Conservation (phyloP, 1,284 basidiomycete genomes). For the Apiotrichum akiyoshidainum region DNA sequence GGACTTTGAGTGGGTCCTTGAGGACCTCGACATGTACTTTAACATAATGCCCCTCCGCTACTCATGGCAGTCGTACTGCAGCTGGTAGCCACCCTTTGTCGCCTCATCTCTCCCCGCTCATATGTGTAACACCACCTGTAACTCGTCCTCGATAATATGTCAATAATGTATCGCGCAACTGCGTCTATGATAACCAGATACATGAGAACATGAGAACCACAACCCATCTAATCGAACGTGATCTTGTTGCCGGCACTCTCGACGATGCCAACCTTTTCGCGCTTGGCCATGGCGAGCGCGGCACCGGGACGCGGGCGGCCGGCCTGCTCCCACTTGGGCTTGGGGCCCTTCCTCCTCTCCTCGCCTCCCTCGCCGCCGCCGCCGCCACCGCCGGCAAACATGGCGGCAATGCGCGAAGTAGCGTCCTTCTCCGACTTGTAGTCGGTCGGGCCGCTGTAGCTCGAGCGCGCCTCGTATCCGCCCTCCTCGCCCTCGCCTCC, state of each 20-base stretch:
- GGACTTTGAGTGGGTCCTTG: not conserved
- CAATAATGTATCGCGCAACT: not conserved
- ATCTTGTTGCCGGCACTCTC: constrained; percentile 72
- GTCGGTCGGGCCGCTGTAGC: constrained; percentile 5
- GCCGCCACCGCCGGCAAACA: constrained; percentile 14
- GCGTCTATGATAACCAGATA: not conserved
- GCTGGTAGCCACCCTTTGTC: not conserved
- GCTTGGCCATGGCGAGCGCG: constrained; percentile 79
- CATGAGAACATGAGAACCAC: not conserved
- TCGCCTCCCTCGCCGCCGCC: not conserved
- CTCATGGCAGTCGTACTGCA: constrained; percentile 1
- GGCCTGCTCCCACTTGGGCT: constrained; percentile 47
- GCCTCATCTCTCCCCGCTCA: not conserved
- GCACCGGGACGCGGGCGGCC: constrained; percentile 78
- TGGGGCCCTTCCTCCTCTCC: constrained; percentile 31
- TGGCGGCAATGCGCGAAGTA: constrained; percentile 16
- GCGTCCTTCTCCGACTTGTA: constrained; percentile 15
- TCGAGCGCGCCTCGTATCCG: constrained; percentile 4
- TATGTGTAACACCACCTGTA: not conserved
- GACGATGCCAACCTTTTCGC: constrained; percentile 80
- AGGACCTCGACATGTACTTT: not conserved
- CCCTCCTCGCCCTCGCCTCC: constrained; percentile 3
- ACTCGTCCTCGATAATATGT: not conserved
- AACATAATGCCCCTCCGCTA: not conserved
- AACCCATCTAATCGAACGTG: constrained; percentile 58